phyloP scores from a whole-genome alignment of 176 grass and related monocot genomes.

The Zoysia pacifica region DNA sequence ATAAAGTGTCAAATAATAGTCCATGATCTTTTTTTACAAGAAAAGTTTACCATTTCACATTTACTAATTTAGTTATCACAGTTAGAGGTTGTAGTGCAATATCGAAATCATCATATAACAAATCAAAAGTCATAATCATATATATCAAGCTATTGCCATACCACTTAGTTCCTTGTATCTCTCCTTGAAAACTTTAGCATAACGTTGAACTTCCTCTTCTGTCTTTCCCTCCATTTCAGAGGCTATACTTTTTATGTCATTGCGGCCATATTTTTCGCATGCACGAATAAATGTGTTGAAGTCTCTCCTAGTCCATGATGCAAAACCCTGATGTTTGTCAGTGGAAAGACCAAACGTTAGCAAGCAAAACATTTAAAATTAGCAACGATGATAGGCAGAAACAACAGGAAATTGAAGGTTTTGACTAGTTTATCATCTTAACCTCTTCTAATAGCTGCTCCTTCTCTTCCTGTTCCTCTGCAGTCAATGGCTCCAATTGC shows the following conservation, averaged over 20 bases:
- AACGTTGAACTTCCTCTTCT: constrained; percentile 94
- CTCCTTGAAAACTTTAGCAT: constrained; percentile 83
- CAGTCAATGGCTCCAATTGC: constrained; percentile 75
- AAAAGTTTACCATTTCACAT: neutral
- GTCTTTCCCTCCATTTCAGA: constrained; percentile 94
- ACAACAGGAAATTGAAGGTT: neutral
- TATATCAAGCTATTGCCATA: constrained; percentile 33
- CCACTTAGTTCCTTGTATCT: constrained; percentile 95
- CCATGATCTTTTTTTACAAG: neutral
- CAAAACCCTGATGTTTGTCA: constrained; percentile 73
- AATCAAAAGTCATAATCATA: neutral
- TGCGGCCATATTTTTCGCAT: constrained; percentile 95
- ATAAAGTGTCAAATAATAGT: neutral
- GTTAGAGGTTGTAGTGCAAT: neutral
- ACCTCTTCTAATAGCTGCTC: constrained; percentile 82
- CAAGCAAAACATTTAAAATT: neutral
- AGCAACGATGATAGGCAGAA: neutral
- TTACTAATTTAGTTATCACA: neutral
- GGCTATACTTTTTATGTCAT: constrained; percentile 91
- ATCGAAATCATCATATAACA: neutral
- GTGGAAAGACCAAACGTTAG: neutral
- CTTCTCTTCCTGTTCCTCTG: constrained; percentile 91
- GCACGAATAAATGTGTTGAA: constrained; percentile 94
- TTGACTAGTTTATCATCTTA: constrained; percentile 8
- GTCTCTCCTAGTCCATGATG: constrained; percentile 89